phyloP scores from a whole-genome alignment of 164 flowering plant genomes.

The grape (Vitis vinifera) region ASM3070453v1 NC_081807.1:3045501-3046000 shows the following conservation, averaged over 20 bases:
- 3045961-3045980: conserved; percentile 68
- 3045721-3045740: conserved; percentile 64
- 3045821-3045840: conserved; percentile 64
- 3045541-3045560: too few species aligned
- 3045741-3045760: conserved; percentile 64
- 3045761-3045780: conserved; percentile 59
- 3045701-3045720: neutral
- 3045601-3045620: too few species aligned
- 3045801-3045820: conserved; percentile 64
- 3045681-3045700: too few species aligned
- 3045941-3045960: conserved; percentile 70
- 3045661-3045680: neutral
- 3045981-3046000: conserved; percentile 58
- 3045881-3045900: conserved; percentile 68
- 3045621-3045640: too few species aligned
- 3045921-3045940: conserved; percentile 73
- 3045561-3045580: too few species aligned
- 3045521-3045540: too few species aligned
- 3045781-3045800: conserved; percentile 63
- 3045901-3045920: conserved; percentile 72
- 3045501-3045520: too few species aligned
- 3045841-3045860: conserved; percentile 58
- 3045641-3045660: neutral
- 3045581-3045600: too few species aligned
- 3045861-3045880: conserved; percentile 56